Base-by-base conservation (phyloP, 202 grass and related monocot species). In the Brachypodium distachyon region DNA sequence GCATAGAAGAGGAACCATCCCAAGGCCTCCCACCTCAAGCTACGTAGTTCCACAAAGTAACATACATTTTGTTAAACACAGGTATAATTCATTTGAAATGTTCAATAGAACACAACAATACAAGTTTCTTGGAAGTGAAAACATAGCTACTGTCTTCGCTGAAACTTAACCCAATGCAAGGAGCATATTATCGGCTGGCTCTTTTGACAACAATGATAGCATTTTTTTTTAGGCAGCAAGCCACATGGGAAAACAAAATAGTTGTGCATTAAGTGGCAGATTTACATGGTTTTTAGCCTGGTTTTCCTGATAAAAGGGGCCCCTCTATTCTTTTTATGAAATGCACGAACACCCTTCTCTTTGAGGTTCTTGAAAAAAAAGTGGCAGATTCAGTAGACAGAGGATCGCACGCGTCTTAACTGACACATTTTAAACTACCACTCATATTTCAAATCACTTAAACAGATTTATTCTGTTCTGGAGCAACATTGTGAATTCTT, bases 1-100 rank as follows among this genome's bases (percentile, higher is more conserved):
- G 72, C 75, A 83, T 85, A 99, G 83, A 88, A 96, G 41, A 96
- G 83, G 48, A 83, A 91, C 96, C 96, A 99, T 61, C 87, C 92
- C 48, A 85, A 82, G 42, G 62, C 83, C 72, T 99, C 96, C 74
- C 96, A 93, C 27, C 70, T 95, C 85, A 99, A 91, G 67, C 92
- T 96, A 83, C 87, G 87, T 33, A 72, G 71, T 72, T 72, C 49
- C 65, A 67, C 33, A 76, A 17, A 27, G 26, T 52, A 37, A 38
- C 11, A 76, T 19, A 44, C 6, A 18, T 78, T 66, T 41, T 29
- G 57, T 72, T 8, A 60, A 79, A 57, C 21, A 61, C 52, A 27
- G 47, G 21, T 64, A 19, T 18, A 50, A 38, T 37, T 52, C 44
- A 77, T 40, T 77, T 48, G 74, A 36, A 19, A 65, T 18, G 10